phyloP scores from a whole-genome alignment of 2,329 filamentous ascomycete species.

The Graphilbum ipis-grandicollis region DNA sequence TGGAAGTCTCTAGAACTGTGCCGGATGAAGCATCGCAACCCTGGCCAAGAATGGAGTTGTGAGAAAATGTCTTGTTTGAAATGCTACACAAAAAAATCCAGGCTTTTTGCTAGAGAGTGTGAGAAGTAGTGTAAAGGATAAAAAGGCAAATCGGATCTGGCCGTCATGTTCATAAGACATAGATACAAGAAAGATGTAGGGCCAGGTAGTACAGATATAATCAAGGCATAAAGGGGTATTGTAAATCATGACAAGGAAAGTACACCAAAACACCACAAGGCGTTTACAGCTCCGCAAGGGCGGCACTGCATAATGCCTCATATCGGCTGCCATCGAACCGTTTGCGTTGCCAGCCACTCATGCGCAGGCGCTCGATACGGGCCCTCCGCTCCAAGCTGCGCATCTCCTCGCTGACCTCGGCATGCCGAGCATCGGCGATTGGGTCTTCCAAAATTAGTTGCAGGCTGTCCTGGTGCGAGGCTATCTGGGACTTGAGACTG shows the following conservation, averaged over 20 bases:
- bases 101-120: no score
- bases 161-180: no score
- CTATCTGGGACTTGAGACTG: constrained; percentile 29
- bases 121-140: no score
- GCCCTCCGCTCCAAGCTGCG: constrained; percentile 25
- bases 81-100: no score
- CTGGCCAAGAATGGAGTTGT: no score
- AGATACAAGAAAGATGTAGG: no score
- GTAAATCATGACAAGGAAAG: background rate
- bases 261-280: background rate
- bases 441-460: constrained; percentile 19
- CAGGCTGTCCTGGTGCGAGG: constrained; percentile 27
- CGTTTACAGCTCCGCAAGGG: constrained; percentile 28
- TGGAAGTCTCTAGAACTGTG: no score
- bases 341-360: constrained; percentile 35
- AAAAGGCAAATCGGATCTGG: no score
- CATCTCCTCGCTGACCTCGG: constrained; percentile 16
- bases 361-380: constrained; percentile 35
- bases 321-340: constrained; percentile 37
- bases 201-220: no score
- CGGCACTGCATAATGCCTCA: constrained; percentile 31
- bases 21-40: no score
- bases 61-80: no score
- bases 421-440: background rate
- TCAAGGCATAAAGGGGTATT: background rate